These are phyloP conservation scores for Ichthyophthirius multifiliis DNA, from an alignment of 169 alveolate genomes.

Conservation along the genomic window DNA sequence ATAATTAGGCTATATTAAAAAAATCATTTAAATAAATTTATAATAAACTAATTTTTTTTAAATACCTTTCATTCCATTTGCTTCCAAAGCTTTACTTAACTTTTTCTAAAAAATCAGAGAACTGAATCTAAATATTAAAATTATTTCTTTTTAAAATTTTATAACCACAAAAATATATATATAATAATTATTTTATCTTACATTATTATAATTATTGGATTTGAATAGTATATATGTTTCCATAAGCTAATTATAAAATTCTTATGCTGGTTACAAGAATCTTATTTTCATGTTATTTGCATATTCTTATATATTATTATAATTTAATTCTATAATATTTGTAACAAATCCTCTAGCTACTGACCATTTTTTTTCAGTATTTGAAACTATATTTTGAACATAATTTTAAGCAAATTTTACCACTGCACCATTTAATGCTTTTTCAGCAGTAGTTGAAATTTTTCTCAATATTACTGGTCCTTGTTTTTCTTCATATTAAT, in stretches of 20 bases:
- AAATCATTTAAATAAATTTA: neutral
- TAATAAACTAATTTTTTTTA: neutral
- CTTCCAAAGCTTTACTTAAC: neutral
- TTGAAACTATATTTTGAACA: neutral
- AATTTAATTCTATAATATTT: slow-evolving; percentile 1
- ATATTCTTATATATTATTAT: slow-evolving; percentile 3
- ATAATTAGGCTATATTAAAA: neutral
- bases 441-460: neutral
- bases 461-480: neutral
- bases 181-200: neutral
- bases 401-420: slow-evolving; percentile 6
- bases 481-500: neutral
- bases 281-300: slow-evolving; percentile 1
- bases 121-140: neutral
- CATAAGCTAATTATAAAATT: slow-evolving; percentile 17
- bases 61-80: slow-evolving; percentile 22
- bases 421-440: neutral
- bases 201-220: slow-evolving; percentile 1
- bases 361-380: slow-evolving; percentile 5
- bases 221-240: slow-evolving; percentile 12
- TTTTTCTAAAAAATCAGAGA: slow-evolving; percentile 7
- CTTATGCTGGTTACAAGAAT: slow-evolving; percentile 15
- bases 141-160: neutral
- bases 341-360: slow-evolving; percentile 30
- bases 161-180: neutral